Base-by-base conservation (phyloP, 108 stramenopile genomes). In the Schizochytrium sp. region DNA sequence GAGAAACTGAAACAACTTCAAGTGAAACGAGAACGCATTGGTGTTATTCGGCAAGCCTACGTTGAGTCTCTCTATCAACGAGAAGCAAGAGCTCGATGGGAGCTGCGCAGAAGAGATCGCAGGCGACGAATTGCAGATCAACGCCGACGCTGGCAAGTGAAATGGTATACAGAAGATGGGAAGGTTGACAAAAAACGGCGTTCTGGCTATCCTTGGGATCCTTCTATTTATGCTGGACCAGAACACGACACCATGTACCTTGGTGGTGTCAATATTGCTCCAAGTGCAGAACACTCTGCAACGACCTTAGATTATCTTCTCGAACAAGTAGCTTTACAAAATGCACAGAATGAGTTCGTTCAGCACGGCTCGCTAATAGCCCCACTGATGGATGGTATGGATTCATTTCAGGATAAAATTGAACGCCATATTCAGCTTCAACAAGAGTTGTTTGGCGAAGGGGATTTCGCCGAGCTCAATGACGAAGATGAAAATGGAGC, bases 321-420 rank as follows among this genome's bases (percentile, higher is more conserved):
- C 76, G 76, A 83, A n/a, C 76, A 83, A 28, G 76, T 83, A 10
- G 76, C 76, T 1, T 28, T 83, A 1, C 76, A 83, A 28, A 83
- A 83, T 55, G 76, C 76, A 42, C 76, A 83, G 76, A 83, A 83
- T 42, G 15, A 83, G 28, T 38, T 83, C 55, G 76, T 83, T 0
- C 76, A 83, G 53, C 53, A 83, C 76, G 76, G 76, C 5, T 10
- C 76, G 19, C 5, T 83, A 10, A 47, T 83, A 5, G 53, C 47
- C 5, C 76, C 76, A 5, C 76, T 83, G n/a, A 55, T 83, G 47
- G 76, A 49, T 38, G 76, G 76, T 50, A 83, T 83, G 76, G 76
- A 83, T 1, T n/a, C 10, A 5, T 49, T 83, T n/a, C 38, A 47
- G 5, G 76, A 83, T 38, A 55, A 49, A 40, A 83, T 83, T 42